These are phyloP conservation scores for Colletotrichum coccodes DNA, from an alignment of 2,329 filamentous ascomycete species.

Conservation along the genomic window DNA sequence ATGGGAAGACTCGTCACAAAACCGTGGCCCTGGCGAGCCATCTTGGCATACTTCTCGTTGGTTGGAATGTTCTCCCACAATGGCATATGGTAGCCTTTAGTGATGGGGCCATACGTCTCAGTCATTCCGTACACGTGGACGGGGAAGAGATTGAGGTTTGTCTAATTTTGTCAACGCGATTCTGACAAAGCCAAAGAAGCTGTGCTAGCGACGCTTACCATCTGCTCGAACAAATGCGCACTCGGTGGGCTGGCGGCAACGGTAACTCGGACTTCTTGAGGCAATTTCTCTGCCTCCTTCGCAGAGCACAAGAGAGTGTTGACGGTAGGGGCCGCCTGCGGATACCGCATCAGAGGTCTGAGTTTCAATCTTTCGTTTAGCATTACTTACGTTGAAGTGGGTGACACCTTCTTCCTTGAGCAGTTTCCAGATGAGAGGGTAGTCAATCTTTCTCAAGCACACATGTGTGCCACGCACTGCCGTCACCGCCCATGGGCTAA, in stretches of 20 bases:
- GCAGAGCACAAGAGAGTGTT: slow-evolving; percentile 91
- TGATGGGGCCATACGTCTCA: slow-evolving; percentile 95
- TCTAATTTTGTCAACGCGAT: slow-evolving; percentile 39
- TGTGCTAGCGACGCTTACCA: slow-evolving; percentile 63
- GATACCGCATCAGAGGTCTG: background rate
- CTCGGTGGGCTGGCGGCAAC: slow-evolving; percentile 94
- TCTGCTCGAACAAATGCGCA: slow-evolving; percentile 90
- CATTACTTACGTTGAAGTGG: slow-evolving; percentile 95
- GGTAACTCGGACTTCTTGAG: slow-evolving; percentile 81
- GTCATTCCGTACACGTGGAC: slow-evolving; percentile 93
- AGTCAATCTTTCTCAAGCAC: slow-evolving; percentile 94
- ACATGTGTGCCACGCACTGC: slow-evolving; percentile 82
- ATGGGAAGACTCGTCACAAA: slow-evolving; percentile 85
- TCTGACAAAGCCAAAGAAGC: background rate
- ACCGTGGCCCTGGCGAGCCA: slow-evolving; percentile 95
- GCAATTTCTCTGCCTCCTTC: slow-evolving; percentile 76
- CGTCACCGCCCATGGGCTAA: slow-evolving; percentile 84
- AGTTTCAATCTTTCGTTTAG: slow-evolving; percentile 54
- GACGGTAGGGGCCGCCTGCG: slow-evolving; percentile 67
- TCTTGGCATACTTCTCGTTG: slow-evolving; percentile 84
- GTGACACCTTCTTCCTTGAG: slow-evolving; percentile 89
- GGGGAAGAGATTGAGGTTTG: slow-evolving; percentile 81
- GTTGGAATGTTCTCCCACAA: slow-evolving; percentile 80
- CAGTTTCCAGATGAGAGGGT: slow-evolving; percentile 89
- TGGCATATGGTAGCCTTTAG: slow-evolving; percentile 89